Percentiles rank a stretch among this genome's conserved stretches.
phyloP scores from a whole-genome alignment of 1,284 basidiomycete genomes.

The Ganoderma lingzhi region DNA sequence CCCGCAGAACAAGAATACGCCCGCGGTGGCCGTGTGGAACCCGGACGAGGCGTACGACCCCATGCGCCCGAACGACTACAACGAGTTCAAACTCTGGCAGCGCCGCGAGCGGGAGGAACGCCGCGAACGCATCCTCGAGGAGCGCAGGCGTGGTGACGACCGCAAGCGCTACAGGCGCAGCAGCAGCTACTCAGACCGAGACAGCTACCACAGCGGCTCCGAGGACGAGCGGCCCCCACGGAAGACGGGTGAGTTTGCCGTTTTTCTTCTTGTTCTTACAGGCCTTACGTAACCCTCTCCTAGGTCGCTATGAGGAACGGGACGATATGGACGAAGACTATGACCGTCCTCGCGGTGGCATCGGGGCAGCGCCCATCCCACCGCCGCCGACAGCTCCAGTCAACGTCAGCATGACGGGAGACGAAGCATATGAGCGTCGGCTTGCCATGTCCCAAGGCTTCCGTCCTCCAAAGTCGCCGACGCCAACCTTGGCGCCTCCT shows the following conservation, averaged over 20 bases:
- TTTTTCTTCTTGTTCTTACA: slow-evolving; percentile 3
- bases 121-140: slow-evolving; percentile 62
- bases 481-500: slow-evolving; percentile 15
- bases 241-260: slow-evolving; percentile 64
- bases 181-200: slow-evolving; percentile 74
- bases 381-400: slow-evolving; percentile 37
- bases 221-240: slow-evolving; percentile 76
- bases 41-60: slow-evolving; percentile 83
- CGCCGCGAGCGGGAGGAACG: slow-evolving; percentile 76
- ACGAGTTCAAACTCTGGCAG: slow-evolving; percentile 83
- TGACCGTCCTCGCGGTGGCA: slow-evolving; percentile 45
- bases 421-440: slow-evolving; percentile 66
- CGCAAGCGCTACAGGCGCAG: slow-evolving; percentile 65
- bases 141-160: slow-evolving; percentile 63
- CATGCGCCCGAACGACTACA: slow-evolving; percentile 85
- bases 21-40: slow-evolving; percentile 69
- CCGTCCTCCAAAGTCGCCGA: slow-evolving; percentile 28
- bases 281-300: slow-evolving; percentile 19
- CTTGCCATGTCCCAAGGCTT: slow-evolving; percentile 54
- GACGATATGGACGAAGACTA: slow-evolving; percentile 61
- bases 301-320: slow-evolving; percentile 66
- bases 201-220: slow-evolving; percentile 66
- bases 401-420: slow-evolving; percentile 55
- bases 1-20: slow-evolving; percentile 66
- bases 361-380: slow-evolving; percentile 39